Percentiles rank a stretch among this genome's conserved stretches.
Evolutionary conservation across 2,329 filamentous ascomycete species (phyloP).

Genomic region (Cordyceps cateniannulata): DNA sequence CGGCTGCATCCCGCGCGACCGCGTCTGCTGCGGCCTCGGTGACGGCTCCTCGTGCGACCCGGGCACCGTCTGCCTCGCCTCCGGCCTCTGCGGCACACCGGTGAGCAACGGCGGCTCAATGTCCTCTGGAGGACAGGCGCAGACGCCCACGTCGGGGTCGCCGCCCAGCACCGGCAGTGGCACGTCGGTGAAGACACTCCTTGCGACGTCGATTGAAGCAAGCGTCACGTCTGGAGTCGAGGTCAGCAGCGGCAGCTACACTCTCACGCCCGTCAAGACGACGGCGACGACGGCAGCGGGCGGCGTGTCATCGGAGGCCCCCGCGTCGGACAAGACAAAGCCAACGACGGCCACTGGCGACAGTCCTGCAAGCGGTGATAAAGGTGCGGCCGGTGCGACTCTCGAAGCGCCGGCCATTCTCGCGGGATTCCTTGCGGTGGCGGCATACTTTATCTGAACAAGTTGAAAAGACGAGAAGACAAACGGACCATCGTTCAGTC

Average conservation of each 20-base stretch:
- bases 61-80: not conserved
- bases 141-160: not conserved
- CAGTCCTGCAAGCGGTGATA: not conserved
- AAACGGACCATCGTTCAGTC: not conserved
- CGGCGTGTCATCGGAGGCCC: not conserved
- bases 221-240: not conserved
- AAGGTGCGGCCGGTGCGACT: not conserved
- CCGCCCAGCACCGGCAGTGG: too few species aligned
- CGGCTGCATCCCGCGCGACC: constrained; percentile 4
- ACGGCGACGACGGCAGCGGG: not conserved
- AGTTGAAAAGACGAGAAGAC: not conserved
- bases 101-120: not conserved
- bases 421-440: not conserved
- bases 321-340: not conserved
- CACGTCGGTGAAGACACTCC: not conserved
- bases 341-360: not conserved
- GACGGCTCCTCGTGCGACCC: constrained; percentile 7
- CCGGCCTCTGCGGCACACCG: not conserved
- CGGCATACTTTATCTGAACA: not conserved
- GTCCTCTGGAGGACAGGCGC: not conserved
- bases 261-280: not conserved
- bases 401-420: not conserved
- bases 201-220: not conserved
- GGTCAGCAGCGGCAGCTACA: not conserved
- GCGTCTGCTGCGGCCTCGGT: constrained; percentile 7